These are phyloP conservation scores for Pleurotus ostreatus DNA, from an alignment of 768 basidiomycete genomes.

Conservation along the genomic window DNA sequence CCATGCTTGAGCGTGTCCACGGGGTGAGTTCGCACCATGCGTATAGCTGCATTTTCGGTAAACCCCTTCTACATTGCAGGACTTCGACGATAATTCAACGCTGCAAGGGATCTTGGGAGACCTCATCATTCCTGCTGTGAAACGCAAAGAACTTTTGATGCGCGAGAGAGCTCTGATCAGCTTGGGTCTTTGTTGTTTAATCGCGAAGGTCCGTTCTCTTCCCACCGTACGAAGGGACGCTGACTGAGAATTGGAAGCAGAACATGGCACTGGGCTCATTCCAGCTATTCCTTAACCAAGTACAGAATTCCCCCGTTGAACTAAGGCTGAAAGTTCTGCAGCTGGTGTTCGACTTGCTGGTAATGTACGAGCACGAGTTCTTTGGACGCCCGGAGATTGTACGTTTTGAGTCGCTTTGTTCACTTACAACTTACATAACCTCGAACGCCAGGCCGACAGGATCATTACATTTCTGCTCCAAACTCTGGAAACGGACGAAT, in stretches of 20 bases:
- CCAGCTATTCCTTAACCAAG: conserved; percentile 82
- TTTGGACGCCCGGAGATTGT: conserved; percentile 45
- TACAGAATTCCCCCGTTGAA: conserved; percentile 70
- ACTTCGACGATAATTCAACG: conserved; percentile 75
- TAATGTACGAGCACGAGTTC: conserved; percentile 85
- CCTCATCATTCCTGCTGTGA: conserved; percentile 86
- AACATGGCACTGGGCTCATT: conserved; percentile 67
- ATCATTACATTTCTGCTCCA: conserved; percentile 46
- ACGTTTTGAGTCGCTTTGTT: neutral
- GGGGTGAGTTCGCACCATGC: conserved; percentile 53
- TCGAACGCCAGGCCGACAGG: conserved; percentile 27
- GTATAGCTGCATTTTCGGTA: neutral
- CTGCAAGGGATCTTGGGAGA: conserved; percentile 79
- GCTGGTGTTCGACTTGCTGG: conserved; percentile 84
- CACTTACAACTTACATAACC: neutral
- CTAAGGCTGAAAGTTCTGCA: conserved; percentile 78
- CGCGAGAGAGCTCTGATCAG: conserved; percentile 78
- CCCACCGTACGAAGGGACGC: neutral
- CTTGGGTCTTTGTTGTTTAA: conserved; percentile 82
- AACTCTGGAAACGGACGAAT: conserved; percentile 61
- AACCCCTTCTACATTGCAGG: conserved; percentile 32
- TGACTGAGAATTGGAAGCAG: conserved; percentile 18
- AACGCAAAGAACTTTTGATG: conserved; percentile 78
- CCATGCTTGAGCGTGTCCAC: conserved; percentile 87
- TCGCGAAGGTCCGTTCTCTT: conserved; percentile 55